Conservation (phyloP, 129 eudicot species). For the Cynara cardunculus region DNA sequence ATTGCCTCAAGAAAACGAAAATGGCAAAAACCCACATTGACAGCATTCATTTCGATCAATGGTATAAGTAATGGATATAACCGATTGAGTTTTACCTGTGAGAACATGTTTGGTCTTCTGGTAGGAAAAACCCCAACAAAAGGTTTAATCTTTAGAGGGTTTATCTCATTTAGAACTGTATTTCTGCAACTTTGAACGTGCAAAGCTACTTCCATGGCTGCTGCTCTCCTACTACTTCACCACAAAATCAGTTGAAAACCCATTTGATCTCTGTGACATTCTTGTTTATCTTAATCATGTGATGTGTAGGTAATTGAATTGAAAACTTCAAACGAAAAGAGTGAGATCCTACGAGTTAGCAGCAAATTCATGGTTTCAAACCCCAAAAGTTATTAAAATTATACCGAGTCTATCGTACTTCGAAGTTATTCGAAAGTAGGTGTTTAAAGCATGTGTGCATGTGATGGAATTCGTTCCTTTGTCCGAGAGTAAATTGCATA, state of each 20-base stretch:
- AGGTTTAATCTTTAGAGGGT: conserved; percentile 50
- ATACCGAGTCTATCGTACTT: too few species aligned
- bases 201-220: conserved; percentile 56
- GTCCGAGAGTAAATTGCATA: too few species aligned
- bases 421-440: too few species aligned
- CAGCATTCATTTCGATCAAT: background rate
- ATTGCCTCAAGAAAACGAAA: too few species aligned
- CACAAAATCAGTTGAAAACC: conserved; percentile 2
- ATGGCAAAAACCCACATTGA: background rate
- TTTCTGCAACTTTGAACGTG: conserved; percentile 41
- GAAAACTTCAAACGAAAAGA: background rate
- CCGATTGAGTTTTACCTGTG: conserved; percentile 36
- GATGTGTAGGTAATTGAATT: too few species aligned
- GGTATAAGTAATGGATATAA: too few species aligned
- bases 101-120: conserved; percentile 31
- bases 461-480: too few species aligned
- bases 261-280: background rate
- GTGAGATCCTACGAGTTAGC: conserved; percentile 21
- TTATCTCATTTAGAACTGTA: conserved; percentile 22
- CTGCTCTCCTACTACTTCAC: background rate
- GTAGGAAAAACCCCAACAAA: conserved; percentile 44
- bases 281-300: too few species aligned
- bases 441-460: too few species aligned
- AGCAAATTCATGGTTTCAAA: conserved; percentile 37
- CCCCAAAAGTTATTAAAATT: too few species aligned